Evolutionary conservation across 148 eudicot genomes (phyloP).

Genomic region (Spergularia bocconei): DNA sequence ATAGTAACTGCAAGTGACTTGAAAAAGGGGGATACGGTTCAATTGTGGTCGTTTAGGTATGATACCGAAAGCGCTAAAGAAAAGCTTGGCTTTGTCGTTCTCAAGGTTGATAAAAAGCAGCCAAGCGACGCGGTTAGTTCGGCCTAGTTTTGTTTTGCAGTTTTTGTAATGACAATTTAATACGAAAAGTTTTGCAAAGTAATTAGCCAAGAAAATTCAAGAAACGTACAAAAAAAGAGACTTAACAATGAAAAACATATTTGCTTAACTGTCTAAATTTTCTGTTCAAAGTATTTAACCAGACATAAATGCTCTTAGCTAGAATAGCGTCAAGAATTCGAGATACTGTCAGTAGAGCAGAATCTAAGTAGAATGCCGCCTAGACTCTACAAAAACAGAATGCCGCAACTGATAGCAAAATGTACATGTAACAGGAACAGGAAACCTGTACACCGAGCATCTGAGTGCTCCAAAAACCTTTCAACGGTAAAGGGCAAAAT

Average conservation of each 20-base stretch:
- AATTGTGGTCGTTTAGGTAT: constrained; percentile 12
- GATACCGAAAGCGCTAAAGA: background rate
- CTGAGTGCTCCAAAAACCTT: constrained; percentile 9
- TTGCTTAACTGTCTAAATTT: too few species aligned
- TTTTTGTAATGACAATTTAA: background rate
- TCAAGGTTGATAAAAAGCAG: background rate
- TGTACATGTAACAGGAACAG: constrained; percentile 11
- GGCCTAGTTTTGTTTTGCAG: background rate
- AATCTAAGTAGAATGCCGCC: background rate
- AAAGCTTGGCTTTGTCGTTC: constrained; percentile 7
- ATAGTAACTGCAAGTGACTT: background rate
- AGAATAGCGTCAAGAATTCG: background rate
- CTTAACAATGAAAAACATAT: too few species aligned
- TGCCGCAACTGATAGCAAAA: background rate
- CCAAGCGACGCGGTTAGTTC: too few species aligned
- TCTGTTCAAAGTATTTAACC: too few species aligned
- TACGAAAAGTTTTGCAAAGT: background rate
- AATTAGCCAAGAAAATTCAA: too few species aligned
- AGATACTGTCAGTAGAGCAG: background rate
- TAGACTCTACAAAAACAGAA: background rate
- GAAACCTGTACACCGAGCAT: constrained; percentile 23
- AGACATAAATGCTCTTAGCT: background rate
- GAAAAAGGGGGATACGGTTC: background rate
- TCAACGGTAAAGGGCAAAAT: constrained; percentile 5
- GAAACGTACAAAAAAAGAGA: too few species aligned